These are phyloP conservation scores for Moniliella sp. DNA, from an alignment of 1,284 basidiomycete genomes.

Conservation along the genomic window DNA sequence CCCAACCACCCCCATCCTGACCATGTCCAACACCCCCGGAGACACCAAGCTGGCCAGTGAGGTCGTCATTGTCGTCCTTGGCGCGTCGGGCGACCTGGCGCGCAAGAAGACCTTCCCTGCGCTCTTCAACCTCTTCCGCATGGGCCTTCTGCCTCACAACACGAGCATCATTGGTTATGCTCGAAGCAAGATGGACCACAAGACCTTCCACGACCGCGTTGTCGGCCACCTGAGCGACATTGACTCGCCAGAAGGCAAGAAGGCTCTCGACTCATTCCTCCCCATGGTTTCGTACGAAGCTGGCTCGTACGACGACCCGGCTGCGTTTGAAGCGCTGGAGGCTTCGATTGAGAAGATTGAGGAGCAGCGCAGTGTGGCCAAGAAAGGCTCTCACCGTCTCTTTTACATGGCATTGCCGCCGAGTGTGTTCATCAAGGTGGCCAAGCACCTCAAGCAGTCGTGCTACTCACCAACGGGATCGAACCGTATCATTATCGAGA, in stretches of 20 bases:
- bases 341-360: constrained; percentile 19
- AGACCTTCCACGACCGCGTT: constrained; percentile 27
- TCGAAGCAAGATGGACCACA: constrained; percentile 30
- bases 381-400: constrained; percentile 20
- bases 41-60: no score
- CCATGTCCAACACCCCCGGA: no score
- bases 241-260: constrained; percentile 14
- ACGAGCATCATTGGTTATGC: constrained; percentile 34
- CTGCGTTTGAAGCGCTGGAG: constrained; percentile 20
- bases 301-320: constrained; percentile 28
- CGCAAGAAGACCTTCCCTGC: constrained; percentile 50
- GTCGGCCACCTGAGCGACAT: constrained; percentile 13
- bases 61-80: no score
- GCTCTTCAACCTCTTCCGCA: constrained; percentile 24
- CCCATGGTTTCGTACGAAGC: constrained; percentile 22
- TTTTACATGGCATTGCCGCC: constrained; percentile 33
- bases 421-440: constrained; percentile 27
- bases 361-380: constrained; percentile 6
- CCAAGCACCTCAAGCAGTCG: constrained; percentile 22
- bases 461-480: constrained; percentile 21
- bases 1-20: no score
- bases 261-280: constrained; percentile 16
- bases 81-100: constrained; percentile 85
- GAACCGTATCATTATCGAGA: constrained; percentile 31
- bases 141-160: constrained; percentile 18